Evolutionary conservation across 2,329 filamentous ascomycete genomes (phyloP).

Genomic region (Trichophyton simii): DNA sequence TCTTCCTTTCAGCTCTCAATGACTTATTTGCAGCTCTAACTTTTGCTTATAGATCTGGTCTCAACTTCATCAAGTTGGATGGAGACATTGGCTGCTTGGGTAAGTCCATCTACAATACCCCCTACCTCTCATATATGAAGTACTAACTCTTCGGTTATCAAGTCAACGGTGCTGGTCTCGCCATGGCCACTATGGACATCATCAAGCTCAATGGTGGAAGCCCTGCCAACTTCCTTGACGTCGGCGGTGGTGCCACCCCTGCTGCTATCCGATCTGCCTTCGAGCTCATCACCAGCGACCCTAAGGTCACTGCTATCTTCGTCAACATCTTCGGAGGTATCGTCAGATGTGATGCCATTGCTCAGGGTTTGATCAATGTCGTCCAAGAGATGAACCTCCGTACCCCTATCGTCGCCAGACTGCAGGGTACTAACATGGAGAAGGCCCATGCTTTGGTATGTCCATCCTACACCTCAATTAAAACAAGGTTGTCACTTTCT

Average conservation of each 20-base stretch:
- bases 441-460: constrained; percentile 66
- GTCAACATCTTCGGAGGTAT: constrained; percentile 99
- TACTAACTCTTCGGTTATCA: constrained; percentile 4
- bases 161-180: constrained; percentile 96
- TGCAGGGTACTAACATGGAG: constrained; percentile 98
- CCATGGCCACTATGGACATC: constrained; percentile 99
- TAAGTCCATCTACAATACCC: constrained; percentile 15
- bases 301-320: constrained; percentile 97
- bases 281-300: constrained; percentile 94
- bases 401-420: constrained; percentile 89
- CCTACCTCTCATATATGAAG: not conserved
- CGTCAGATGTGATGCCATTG: constrained; percentile 93
- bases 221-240: constrained; percentile 97
- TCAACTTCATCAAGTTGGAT: constrained; percentile 99
- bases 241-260: constrained; percentile 92
- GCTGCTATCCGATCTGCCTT: constrained; percentile 96
- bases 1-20: not conserved
- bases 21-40: not conserved
- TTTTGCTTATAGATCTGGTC: constrained; percentile 40
- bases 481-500: constrained; percentile 1
- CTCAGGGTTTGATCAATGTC: constrained; percentile 87
- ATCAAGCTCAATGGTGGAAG: constrained; percentile 97
- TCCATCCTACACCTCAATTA: constrained; percentile 19
- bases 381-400: constrained; percentile 90
- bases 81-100: constrained; percentile 92